phyloP scores from a whole-genome alignment of 768 basidiomycete genomes.

The Nevesoporus exiguus region DNA sequence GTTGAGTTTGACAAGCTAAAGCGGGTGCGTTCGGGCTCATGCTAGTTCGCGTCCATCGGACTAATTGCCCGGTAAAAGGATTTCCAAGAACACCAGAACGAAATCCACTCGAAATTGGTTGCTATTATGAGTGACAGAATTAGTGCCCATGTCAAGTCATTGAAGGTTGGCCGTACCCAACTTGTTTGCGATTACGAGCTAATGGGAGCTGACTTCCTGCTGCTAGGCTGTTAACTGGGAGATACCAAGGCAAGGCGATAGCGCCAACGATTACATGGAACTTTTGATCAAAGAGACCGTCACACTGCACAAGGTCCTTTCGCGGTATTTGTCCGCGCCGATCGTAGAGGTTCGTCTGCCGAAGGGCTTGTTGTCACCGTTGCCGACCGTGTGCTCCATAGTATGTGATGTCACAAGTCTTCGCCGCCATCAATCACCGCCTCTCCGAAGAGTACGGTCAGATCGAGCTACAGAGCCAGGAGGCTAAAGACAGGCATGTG shows the following conservation, averaged over 20 bases:
- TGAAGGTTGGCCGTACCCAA: conserved; percentile 53
- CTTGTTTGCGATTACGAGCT: background rate
- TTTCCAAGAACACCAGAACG: conserved; percentile 98
- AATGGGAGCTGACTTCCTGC: conserved; percentile 2
- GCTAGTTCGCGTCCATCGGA: background rate
- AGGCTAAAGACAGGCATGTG: conserved; percentile 78
- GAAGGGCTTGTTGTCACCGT: conserved; percentile 7
- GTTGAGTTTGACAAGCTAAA: conserved; percentile 98
- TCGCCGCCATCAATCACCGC: conserved; percentile 88
- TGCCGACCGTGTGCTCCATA: conserved; percentile 32
- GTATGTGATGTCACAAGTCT: conserved; percentile 94
- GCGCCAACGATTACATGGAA: conserved; percentile 88
- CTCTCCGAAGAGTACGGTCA: conserved; percentile 82
- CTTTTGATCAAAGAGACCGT: conserved; percentile 91
- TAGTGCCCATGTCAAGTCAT: conserved; percentile 74
- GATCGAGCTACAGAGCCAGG: conserved; percentile 78
- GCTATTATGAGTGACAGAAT: conserved; percentile 98
- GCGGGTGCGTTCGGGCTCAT: conserved; percentile 55
- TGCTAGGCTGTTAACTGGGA: conserved; percentile 77
- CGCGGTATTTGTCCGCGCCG: conserved; percentile 75
- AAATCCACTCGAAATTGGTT: conserved; percentile 96
- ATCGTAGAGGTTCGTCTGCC: conserved; percentile 69
- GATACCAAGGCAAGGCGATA: conserved; percentile 53
- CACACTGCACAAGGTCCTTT: conserved; percentile 92
- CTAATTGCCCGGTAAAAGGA: conserved; percentile 49